Evolutionary conservation across 2,329 filamentous ascomycete genomes (phyloP), one percentile per base, ranked within the genome.

Genomic region (Fusarium equiseti): DNA sequence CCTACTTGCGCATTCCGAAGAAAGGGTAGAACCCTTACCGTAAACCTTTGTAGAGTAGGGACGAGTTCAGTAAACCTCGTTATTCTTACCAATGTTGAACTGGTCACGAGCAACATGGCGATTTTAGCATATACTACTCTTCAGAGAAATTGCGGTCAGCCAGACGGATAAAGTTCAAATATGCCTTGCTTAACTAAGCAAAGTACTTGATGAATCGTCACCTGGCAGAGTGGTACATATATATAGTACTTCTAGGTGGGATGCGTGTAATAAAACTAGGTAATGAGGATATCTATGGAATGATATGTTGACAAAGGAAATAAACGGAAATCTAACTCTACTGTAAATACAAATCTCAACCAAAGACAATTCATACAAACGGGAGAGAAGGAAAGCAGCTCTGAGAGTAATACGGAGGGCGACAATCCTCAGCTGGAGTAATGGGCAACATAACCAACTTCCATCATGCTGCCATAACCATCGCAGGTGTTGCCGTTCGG

Each of bases 361-460:
- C 18, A 38, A 9, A 38, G 9, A 38, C 3, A 12, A 4, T n/a
- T 38, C 0, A 7, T 11, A 38, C 6, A 38, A 12, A n/a, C n/a
- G 6, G 10, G n/a, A 38, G 11, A 11, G 5, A 38, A 11, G 35
- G 9, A 7, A 38, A 11, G 18, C 9, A 11, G 35, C 1, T 38
- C 9, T n/a, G 1, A n/a, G 7, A 12, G 6, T 2, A 1, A n/a
- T n/a, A 11, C 10, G 12, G 10, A n/a, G 1, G 9, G 35, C 0
- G 5, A 38, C 16, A 11, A n/a, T 3, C 2, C 4, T 9, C 26
- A 73, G 31, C 51, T 75, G 5, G 70, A 43, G 43, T 78, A 81
- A 20, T 82, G 80, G 16, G 82, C 83, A 16, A 85, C 82, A 59
- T 86, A 85, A 32, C 79, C 80, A 44, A 85, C 80, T 74, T 86